Base-by-base conservation (phyloP, 805 yeast species). In the Candida ulmi region DNA sequence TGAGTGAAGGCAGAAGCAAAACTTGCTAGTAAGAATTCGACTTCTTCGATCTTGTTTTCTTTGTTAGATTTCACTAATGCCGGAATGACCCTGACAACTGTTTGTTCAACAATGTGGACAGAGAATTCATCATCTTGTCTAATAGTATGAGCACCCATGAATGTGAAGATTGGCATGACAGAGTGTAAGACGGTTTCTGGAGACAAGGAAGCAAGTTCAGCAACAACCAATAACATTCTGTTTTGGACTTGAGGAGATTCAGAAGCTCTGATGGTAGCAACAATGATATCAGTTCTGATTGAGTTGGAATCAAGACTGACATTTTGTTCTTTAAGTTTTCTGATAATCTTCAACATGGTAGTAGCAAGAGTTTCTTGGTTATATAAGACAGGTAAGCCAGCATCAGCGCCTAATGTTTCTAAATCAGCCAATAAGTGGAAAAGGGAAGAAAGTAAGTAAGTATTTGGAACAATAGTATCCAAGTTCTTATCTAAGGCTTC, bases 161-260 rank as follows among this genome's bases (percentile, higher is more conserved):
- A 93, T 1, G 99, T 93, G 69, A 93, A 93, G 37, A 93, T 91
- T n/a, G 99, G 99, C 99, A 93, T 93, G 8, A 93, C 96, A 2
- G 96, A 85, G 63, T 93, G 98, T 39, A 93, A 68, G 23, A 93
- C 88, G 24, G 84, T 77, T 55, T 91, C 97, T 8, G 98, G 96
- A 11, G 91, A 85, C 40, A 93, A 65, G 1, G 88, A 70, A 1
- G 98, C 98, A 49, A 93, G 67, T 36, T 88, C 83, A 3, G 97
- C 84, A 49, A 93, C 80, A 21, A 93, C 91, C 42, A 91, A 66
- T 43, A 93, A 67, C 37, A 91, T 65, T 49, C 88, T 76, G 64
- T 93, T 93, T 64, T 93, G 99, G 21, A 90, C 95, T 61, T 91
- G 98, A 2, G 97, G 98, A 23, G 95, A 86, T 33, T 79, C 74